Conservation (phyloP, 352 stramenopile genomes). For the Phytophthora tentaculata region DNA sequence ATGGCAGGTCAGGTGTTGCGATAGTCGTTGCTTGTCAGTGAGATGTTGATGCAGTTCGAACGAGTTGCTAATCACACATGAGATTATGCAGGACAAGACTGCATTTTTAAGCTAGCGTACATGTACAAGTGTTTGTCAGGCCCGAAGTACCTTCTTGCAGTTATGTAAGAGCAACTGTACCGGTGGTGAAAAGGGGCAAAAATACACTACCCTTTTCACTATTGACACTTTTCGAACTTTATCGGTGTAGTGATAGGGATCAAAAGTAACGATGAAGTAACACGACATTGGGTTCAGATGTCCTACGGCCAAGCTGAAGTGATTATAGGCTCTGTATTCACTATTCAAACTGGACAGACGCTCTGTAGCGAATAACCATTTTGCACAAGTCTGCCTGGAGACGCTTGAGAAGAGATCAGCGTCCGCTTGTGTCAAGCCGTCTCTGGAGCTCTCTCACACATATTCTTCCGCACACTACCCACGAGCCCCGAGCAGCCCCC, state of each 20-base stretch:
- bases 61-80: constrained; percentile 7
- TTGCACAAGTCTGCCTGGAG: background rate
- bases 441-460: no score
- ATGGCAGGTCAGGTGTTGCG: no score
- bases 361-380: background rate
- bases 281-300: background rate
- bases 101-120: no score
- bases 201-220: background rate
- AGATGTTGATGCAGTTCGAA: constrained; percentile 2
- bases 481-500: no score
- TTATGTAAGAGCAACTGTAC: background rate
- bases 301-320: background rate
- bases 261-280: background rate
- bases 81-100: background rate
- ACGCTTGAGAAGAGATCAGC: no score
- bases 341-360: background rate
- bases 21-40: constrained; percentile 1
- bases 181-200: background rate
- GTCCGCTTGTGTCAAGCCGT: no score
- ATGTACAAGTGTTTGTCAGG: no score
- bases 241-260: background rate
- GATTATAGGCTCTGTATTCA: background rate
- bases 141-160: no score
- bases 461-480: no score
- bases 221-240: background rate